Evolutionary conservation across 1,284 basidiomycete genomes (phyloP).

Genomic region (Ustilago loliicola): DNA sequence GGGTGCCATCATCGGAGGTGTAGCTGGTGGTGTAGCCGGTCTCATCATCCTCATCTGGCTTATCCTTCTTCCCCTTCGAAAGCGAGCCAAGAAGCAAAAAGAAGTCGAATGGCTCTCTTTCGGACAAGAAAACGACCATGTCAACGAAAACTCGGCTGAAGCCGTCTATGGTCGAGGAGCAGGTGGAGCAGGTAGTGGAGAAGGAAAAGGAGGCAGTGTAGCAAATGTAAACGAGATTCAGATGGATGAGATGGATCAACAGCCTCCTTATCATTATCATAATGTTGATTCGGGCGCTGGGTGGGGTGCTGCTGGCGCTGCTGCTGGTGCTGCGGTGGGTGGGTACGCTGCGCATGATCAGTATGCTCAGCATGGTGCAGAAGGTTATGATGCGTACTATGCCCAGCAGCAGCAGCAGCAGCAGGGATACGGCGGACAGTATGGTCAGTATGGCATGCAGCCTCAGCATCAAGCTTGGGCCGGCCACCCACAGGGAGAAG

Average conservation of each 20-base stretch:
- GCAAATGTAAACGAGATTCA: constrained; percentile 55
- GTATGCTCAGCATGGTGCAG: constrained; percentile 37
- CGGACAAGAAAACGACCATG: constrained; percentile 59
- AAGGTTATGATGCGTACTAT: constrained; percentile 51
- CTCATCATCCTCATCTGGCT: constrained; percentile 56
- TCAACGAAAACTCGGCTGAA: constrained; percentile 53
- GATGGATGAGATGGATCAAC: constrained; percentile 53
- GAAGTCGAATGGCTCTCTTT: constrained; percentile 62
- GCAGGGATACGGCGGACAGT: constrained; percentile 23
- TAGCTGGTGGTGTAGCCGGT: constrained; percentile 58
- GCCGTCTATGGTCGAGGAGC: constrained; percentile 52
- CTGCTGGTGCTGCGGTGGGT: constrained; percentile 21
- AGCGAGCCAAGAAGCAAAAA: constrained; percentile 50
- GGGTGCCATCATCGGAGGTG: constrained; percentile 59
- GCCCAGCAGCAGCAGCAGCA: constrained; percentile 37
- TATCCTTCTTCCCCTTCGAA: constrained; percentile 55
- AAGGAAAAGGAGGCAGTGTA: constrained; percentile 48
- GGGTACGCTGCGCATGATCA: constrained; percentile 28
- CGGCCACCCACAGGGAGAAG: constrained; percentile 25
- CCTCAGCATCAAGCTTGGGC: constrained; percentile 32
- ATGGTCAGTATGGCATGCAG: constrained; percentile 50
- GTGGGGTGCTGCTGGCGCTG: constrained; percentile 36
- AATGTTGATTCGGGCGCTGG: constrained; percentile 35
- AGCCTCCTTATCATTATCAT: constrained; percentile 51
- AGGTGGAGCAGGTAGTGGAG: constrained; percentile 43